Evolutionary conservation across 208 protist species (phyloP).

Genomic region (Phytomonas francai): DNA sequence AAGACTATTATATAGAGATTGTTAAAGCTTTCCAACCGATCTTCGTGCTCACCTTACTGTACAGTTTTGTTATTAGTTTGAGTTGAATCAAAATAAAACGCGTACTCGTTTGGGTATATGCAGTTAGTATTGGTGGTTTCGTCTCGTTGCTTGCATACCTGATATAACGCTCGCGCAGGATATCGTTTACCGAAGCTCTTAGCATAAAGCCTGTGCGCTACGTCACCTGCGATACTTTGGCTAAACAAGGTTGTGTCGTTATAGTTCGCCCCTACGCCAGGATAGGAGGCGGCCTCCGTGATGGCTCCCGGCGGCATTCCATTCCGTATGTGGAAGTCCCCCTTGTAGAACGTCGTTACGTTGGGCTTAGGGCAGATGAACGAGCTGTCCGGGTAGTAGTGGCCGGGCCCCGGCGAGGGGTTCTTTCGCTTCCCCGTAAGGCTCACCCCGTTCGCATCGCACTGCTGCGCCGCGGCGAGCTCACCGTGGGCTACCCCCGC

Average conservation of each 20-base stretch:
- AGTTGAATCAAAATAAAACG: slow-evolving; percentile 32
- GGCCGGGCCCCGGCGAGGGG: slow-evolving; percentile 47
- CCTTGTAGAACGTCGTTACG: slow-evolving; percentile 62
- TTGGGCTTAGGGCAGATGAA: neutral
- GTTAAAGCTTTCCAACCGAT: neutral
- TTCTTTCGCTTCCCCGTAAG: slow-evolving; percentile 17
- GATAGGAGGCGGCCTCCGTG: slow-evolving; percentile 9
- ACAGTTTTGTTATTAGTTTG: slow-evolving; percentile 4
- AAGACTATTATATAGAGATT: neutral
- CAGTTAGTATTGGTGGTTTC: slow-evolving; percentile 76
- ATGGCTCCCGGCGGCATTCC: slow-evolving; percentile 10
- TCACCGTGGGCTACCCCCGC: neutral
- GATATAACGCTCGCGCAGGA: slow-evolving; percentile 67
- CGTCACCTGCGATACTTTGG: slow-evolving; percentile 40
- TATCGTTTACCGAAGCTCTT: slow-evolving; percentile 70
- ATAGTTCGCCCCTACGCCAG: slow-evolving; percentile 41
- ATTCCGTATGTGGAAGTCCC: slow-evolving; percentile 50
- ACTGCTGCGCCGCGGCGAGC: slow-evolving; percentile 17
- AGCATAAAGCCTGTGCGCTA: slow-evolving; percentile 27
- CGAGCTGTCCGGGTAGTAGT: slow-evolving; percentile 24
- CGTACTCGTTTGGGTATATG: slow-evolving; percentile 62
- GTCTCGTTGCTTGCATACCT: slow-evolving; percentile 52
- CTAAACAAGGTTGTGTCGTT: slow-evolving; percentile 45
- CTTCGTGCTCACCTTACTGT: slow-evolving; percentile 2
- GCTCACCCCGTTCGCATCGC: slow-evolving; percentile 19